Conservation (phyloP, 805 yeast species). For the Teunomyces lycoperdinae region DNA sequence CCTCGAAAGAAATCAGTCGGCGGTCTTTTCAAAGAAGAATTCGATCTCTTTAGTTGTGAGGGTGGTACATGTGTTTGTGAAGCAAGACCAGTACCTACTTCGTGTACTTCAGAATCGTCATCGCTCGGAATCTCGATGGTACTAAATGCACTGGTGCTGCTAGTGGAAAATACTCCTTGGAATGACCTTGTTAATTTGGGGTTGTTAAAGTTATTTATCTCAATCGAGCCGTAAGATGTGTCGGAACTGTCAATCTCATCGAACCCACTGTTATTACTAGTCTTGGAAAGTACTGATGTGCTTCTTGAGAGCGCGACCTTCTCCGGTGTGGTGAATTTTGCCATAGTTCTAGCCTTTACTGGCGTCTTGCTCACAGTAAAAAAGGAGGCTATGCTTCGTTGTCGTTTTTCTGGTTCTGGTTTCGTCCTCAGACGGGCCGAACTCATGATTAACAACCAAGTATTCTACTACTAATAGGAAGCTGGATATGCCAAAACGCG, state of each 20-base stretch:
- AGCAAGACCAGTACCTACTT: background rate
- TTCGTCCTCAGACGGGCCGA: background rate
- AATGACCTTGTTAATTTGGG: constrained; percentile 24
- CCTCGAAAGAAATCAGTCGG: constrained; percentile 17
- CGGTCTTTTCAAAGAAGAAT: constrained; percentile 18
- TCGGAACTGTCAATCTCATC: constrained; percentile 25
- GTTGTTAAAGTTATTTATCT: constrained; percentile 35
- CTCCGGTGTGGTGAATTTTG: constrained; percentile 11
- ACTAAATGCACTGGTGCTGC: background rate
- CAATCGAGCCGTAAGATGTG: constrained; percentile 38
- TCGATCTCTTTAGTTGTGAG: background rate
- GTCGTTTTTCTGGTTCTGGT: background rate
- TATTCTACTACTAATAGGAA: no score
- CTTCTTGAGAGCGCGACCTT: constrained; percentile 14
- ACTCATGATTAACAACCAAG: background rate
- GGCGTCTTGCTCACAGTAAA: constrained; percentile 4
- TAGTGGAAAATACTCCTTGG: constrained; percentile 4
- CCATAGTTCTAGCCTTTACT: background rate
- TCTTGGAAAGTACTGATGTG: constrained; percentile 19
- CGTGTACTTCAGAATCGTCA: constrained; percentile 3
- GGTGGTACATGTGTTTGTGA: background rate
- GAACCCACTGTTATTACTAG: constrained; percentile 21
- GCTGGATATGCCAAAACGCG: background rate
- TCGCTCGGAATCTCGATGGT: constrained; percentile 1
- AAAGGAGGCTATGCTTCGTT: background rate